Conservation (phyloP, 495 filamentous ascomycete genomes). For the Xylaria curta region DNA sequence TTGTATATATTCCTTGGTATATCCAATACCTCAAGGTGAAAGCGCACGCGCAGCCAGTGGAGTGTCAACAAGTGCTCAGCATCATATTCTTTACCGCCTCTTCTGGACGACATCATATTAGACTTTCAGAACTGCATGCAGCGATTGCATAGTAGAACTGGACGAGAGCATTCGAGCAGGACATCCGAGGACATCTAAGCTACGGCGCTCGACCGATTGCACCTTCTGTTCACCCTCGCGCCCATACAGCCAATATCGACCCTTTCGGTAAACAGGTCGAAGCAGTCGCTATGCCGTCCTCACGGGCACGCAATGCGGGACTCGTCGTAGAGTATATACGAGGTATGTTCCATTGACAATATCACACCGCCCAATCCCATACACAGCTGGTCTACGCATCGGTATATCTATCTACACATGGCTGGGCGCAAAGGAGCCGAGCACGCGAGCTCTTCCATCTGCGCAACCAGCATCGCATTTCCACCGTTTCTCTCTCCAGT, state of each 20-base stretch:
- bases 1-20: not conserved
- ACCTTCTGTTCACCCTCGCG: not conserved
- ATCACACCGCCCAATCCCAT: not conserved
- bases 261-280: constrained; percentile 10
- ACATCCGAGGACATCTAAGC: not conserved
- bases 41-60: not conserved
- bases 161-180: not conserved
- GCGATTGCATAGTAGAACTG: not conserved
- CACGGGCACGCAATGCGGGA: constrained; percentile 51
- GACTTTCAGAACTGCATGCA: not conserved
- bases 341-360: constrained; percentile 45
- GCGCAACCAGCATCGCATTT: constrained; percentile 36
- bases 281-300: constrained; percentile 51
- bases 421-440: constrained; percentile 6
- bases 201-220: not conserved
- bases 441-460: constrained; percentile 25
- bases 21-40: not conserved
- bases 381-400: not conserved
- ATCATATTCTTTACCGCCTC: not conserved
- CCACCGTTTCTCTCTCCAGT: constrained; percentile 28
- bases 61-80: not conserved
- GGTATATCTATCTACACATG: constrained; percentile 15
- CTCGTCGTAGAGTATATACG: constrained; percentile 66
- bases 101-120: not conserved
- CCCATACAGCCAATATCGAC: not conserved